These are phyloP conservation scores for Coelastrella sp. DNA, from an alignment of 139 green algal genomes.

Conservation along the genomic window DNA sequence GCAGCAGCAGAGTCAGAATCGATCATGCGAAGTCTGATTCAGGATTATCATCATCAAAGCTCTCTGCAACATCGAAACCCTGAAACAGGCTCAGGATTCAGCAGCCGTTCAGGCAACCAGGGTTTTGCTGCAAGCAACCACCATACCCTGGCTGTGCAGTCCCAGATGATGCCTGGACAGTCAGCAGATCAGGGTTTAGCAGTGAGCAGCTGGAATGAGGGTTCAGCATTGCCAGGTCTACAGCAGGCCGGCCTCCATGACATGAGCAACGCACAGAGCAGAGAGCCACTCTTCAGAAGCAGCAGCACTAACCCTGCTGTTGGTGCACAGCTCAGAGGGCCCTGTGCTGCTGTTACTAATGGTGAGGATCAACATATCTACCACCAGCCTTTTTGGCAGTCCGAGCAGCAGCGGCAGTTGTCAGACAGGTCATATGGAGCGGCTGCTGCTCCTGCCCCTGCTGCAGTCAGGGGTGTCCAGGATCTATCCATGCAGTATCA, in stretches of 20 bases:
- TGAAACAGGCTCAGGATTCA: not conserved
- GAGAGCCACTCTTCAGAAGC: not conserved
- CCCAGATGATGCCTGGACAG: not conserved
- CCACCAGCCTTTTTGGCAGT: not conserved
- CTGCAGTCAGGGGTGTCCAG: not conserved
- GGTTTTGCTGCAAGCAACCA: not conserved
- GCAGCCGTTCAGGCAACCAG: not conserved
- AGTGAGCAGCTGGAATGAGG: not conserved
- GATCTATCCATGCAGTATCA: slow-evolving; percentile 31
- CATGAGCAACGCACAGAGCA: not conserved
- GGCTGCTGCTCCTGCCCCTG: not conserved
- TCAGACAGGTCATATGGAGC: not conserved
- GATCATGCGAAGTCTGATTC: too few species aligned
- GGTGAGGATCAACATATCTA: not conserved
- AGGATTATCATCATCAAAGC: not conserved
- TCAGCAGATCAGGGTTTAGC: not conserved
- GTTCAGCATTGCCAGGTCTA: not conserved
- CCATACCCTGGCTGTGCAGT: not conserved
- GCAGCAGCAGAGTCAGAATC: not conserved
- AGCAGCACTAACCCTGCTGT: not conserved
- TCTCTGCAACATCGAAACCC: not conserved
- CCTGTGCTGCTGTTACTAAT: not conserved
- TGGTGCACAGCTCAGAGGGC: not conserved
- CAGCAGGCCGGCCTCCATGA: not conserved
- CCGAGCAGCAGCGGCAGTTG: not conserved